Base-by-base conservation (phyloP, 345 rosid genomes). In the Hirschfeldia incana region DNA sequence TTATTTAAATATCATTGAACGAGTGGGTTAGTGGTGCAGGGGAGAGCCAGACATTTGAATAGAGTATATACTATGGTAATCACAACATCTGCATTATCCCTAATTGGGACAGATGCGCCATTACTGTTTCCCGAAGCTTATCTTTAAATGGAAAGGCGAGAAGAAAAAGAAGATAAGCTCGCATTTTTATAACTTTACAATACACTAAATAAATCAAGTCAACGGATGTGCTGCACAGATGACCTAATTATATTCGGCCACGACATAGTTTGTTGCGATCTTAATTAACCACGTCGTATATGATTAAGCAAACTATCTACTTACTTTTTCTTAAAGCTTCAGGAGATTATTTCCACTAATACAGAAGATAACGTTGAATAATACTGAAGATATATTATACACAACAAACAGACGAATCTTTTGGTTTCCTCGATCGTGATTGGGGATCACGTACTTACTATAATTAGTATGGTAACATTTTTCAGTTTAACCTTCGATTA, bases 101-200 rank as follows among this genome's bases (percentile, higher is more conserved):
- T 68, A 69, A 74, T 79, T 15, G 69, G 78, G 75, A 79, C 68
- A 74, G 69, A 8, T 44, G 57, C 55, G 13, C 65, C 26, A 10
- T 74, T 74, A 70, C 30, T 65, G 33, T 80, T 70, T 26, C 53
- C 62, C 76, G 51, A 75, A 74, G 79, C 83, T 80, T 80, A 75
- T 80, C 83, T 79, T 46, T 69, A 75, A 80, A 75, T 74, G 79
- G 79, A 74, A 75, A 66, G 72, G 12, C 4, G 53, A 53, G 55
- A 75, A 46, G 6, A 13, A 61, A 46, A 42, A 32, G 74, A 46
- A 73, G 78, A 74, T 79, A 79, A 79, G 70, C 78, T 55, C 77
- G 73, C 82, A 78, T 59, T 79, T 79, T 79, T 1, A 59, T 67
- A 46, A 36, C 58, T 16, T 68, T 69, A 17, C 8, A 13, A 63